Evolutionary conservation across 208 protist species (phyloP).

Genomic region (Trypanosoma congolense): DNA sequence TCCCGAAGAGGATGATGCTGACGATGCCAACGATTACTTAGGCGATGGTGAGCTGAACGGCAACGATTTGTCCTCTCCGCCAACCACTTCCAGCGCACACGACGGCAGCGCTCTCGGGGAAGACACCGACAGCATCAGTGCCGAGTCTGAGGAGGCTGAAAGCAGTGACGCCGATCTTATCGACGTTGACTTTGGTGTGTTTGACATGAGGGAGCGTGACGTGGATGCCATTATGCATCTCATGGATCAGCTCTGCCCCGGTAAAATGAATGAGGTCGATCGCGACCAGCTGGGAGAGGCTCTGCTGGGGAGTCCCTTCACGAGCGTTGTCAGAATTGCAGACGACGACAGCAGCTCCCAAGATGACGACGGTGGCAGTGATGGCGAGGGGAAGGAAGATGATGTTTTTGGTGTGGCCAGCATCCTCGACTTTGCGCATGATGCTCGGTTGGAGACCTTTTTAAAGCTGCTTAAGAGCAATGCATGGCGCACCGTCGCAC

Average conservation of each 20-base stretch:
- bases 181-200: constrained; percentile 87
- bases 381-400: constrained; percentile 30
- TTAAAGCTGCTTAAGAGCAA: constrained; percentile 39
- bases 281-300: constrained; percentile 66
- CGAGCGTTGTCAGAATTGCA: constrained; percentile 64
- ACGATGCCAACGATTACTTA: constrained; percentile 27
- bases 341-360: constrained; percentile 41
- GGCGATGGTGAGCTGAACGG: constrained; percentile 47
- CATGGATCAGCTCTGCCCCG: constrained; percentile 80
- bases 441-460: constrained; percentile 34
- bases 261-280: constrained; percentile 83
- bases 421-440: constrained; percentile 58
- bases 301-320: constrained; percentile 62
- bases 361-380: constrained; percentile 7
- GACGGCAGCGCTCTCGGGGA: background rate
- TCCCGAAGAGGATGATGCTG: constrained; percentile 7
- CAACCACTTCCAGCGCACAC: constrained; percentile 10
- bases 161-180: constrained; percentile 33
- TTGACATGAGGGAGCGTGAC: constrained; percentile 64
- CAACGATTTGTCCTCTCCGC: constrained; percentile 39
- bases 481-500: constrained; percentile 61
- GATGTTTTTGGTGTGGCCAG: constrained; percentile 79
- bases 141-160: constrained; percentile 23
- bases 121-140: constrained; percentile 1
- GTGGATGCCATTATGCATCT: constrained; percentile 73